These are phyloP conservation scores for Rhypophila decipiens DNA, from an alignment of 495 filamentous ascomycete genomes.

Conservation along the genomic window DNA sequence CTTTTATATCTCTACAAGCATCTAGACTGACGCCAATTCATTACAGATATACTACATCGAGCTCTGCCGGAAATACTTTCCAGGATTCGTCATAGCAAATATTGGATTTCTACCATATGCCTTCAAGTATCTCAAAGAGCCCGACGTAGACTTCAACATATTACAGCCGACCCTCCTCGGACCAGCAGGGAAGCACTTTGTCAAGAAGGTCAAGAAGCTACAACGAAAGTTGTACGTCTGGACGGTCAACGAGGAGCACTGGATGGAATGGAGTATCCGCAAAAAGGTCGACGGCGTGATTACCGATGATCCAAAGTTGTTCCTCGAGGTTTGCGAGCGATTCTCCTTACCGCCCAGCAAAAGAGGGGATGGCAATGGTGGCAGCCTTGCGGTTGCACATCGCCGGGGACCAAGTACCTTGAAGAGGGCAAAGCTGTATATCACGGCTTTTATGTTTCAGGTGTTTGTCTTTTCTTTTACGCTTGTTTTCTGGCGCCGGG, in stretches of 20 bases:
- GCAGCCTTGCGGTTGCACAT: not conserved
- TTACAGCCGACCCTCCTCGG: conserved; percentile 58
- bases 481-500: conserved; percentile 11
- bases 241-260: conserved; percentile 72
- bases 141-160: conserved; percentile 69
- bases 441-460: conserved; percentile 15
- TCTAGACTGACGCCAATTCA: conserved; percentile 8
- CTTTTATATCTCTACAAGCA: too few relatives aligned
- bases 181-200: conserved; percentile 55
- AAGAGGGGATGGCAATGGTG: not conserved
- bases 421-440: conserved; percentile 9
- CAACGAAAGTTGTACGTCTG: conserved; percentile 63
- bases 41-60: conserved; percentile 55
- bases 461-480: conserved; percentile 6
- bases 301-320: conserved; percentile 50
- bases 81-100: conserved; percentile 59
- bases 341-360: not conserved
- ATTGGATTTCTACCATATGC: conserved; percentile 68
- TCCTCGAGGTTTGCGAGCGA: conserved; percentile 35
- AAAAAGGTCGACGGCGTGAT: conserved; percentile 47
- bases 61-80: conserved; percentile 53
- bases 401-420: not conserved
- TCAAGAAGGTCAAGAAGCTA: conserved; percentile 48
- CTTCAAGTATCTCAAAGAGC: conserved; percentile 55
- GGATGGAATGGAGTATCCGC: conserved; percentile 65